A percentile compares a stretch with the other conserved stretches of the same genome.
phyloP scores from a whole-genome alignment of 306 rosid species.

The Vicia faba region DNA sequence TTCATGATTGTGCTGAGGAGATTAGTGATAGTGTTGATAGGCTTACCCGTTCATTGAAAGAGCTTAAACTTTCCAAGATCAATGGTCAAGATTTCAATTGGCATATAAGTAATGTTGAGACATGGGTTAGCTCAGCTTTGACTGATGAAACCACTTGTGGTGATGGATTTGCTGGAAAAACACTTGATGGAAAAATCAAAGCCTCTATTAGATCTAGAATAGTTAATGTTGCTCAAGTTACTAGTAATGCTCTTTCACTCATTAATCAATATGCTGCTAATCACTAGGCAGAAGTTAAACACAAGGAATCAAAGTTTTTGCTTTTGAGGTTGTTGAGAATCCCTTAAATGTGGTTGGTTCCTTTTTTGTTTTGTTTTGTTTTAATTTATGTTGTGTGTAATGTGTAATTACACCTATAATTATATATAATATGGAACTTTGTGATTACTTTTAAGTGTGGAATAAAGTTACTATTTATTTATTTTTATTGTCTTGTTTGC shows the following conservation, averaged over 20 bases:
- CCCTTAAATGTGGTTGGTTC: background rate
- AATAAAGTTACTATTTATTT: background rate
- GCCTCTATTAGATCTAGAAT: constrained; percentile 35
- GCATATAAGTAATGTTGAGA: constrained; percentile 58
- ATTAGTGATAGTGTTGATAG: constrained; percentile 47
- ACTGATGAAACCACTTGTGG: constrained; percentile 49
- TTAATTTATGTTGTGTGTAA: background rate
- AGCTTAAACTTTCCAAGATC: constrained; percentile 39
- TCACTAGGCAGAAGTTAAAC: background rate
- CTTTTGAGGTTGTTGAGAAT: background rate
- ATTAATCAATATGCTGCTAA: constrained; percentile 47
- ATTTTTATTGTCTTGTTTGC: background rate
- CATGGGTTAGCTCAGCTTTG: constrained; percentile 50
- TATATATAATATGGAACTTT: constrained; percentile 4
- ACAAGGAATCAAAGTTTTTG: background rate
- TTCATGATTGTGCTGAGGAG: constrained; percentile 43
- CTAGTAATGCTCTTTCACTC: constrained; percentile 52
- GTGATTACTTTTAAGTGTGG: constrained; percentile 27
- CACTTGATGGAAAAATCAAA: constrained; percentile 37
- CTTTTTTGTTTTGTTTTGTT: background rate
- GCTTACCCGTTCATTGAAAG: constrained; percentile 38
- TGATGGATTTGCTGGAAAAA: constrained; percentile 49
- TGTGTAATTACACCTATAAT: constrained; percentile 6
- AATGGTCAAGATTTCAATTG: constrained; percentile 42
- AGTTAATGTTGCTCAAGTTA: constrained; percentile 51